Base-by-base conservation (phyloP, 306 rosid species). In the Ormosia semicastrata region DNA sequence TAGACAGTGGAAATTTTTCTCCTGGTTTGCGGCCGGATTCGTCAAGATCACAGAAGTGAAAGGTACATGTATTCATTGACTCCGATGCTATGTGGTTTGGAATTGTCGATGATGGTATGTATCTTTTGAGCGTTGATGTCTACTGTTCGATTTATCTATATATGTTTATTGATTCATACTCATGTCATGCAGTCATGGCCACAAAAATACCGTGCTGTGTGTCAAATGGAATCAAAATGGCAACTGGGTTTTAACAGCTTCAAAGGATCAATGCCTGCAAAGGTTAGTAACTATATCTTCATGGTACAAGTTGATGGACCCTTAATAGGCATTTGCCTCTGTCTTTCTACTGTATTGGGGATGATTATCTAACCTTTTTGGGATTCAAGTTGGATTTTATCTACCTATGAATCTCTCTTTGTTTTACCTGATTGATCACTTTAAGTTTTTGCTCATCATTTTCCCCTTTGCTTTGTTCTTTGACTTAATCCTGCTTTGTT, bases 151-250 rank as follows among this genome's bases (percentile, higher is more conserved):
- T 43, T 9, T 12, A 13, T 15, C 80, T n/a, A 18, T 81, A 66
- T 49, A 50, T 40, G 87, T 43, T 5, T 50, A 17, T 76, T 49
- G 43, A 68, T 44, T 75, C 64, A 34, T 77, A 82, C 62, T 33
- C 64, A 18, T 80, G 2, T 67, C 59, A 82, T 87, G 85, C 88
- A 91, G 96, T 86, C 96, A 91, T 81, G 96, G 96, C 66, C 96
- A 91, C 86, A 92, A 92, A 90, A 92, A 89, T 76, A 84, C 89
- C 24, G 97, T 92, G 34, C 89, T 90, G 15, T 88, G 90, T 33
- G 97, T 92, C 78, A 92, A 90, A 75, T 92, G 97, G 97, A 92
- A 92, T 50, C 90, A 92, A 87, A 92, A 92, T 85, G 97, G 97
- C 58, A 92, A 92, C 77, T 92, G 94, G 94, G 85, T 92, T 70